Evolutionary conservation across 2,329 filamentous ascomycete genomes (phyloP).

Genomic region (Endoconidiophora polonica): DNA sequence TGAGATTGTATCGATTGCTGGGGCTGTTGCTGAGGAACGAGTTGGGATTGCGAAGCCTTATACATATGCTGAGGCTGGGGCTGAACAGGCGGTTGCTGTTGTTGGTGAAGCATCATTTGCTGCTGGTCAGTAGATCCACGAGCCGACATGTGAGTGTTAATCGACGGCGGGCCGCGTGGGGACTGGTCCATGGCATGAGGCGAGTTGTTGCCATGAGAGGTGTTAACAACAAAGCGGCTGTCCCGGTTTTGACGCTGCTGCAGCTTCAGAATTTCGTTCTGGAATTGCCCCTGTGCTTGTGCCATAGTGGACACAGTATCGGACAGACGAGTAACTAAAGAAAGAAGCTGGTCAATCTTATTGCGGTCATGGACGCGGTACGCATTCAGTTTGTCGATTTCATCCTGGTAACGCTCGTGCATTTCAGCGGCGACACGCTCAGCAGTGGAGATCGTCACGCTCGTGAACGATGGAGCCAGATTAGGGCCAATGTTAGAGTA

Average conservation of each 20-base stretch:
- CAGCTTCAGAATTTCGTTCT: constrained; percentile 44
- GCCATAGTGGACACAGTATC: constrained; percentile 57
- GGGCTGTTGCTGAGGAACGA: constrained; percentile 14
- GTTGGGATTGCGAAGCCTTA: constrained; percentile 16
- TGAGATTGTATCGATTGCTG: constrained; percentile 15
- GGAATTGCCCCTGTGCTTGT: constrained; percentile 49
- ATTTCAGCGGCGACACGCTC: constrained; percentile 53
- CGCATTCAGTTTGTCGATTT: constrained; percentile 34
- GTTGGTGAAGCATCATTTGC: constrained; percentile 8
- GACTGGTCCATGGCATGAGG: constrained; percentile 13
- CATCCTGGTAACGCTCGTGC: constrained; percentile 41
- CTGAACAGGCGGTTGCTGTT: constrained; percentile 11
- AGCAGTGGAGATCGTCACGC: constrained; percentile 46
- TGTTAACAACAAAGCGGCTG: constrained; percentile 10
- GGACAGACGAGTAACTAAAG: constrained; percentile 47
- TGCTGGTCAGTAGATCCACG: constrained; percentile 17
- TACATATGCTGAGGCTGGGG: constrained; percentile 12
- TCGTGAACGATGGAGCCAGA: constrained; percentile 50
- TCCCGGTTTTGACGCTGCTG: constrained; percentile 20
- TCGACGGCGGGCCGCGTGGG: constrained; percentile 12
- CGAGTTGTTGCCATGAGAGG: constrained; percentile 12
- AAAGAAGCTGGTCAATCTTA: constrained; percentile 59
- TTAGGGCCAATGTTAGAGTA: constrained; percentile 41
- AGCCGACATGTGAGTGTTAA: constrained; percentile 15
- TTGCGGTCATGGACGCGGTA: constrained; percentile 33